Conservation (phyloP, 768 basidiomycete genomes). For the Lentinula guzmanii region DNA sequence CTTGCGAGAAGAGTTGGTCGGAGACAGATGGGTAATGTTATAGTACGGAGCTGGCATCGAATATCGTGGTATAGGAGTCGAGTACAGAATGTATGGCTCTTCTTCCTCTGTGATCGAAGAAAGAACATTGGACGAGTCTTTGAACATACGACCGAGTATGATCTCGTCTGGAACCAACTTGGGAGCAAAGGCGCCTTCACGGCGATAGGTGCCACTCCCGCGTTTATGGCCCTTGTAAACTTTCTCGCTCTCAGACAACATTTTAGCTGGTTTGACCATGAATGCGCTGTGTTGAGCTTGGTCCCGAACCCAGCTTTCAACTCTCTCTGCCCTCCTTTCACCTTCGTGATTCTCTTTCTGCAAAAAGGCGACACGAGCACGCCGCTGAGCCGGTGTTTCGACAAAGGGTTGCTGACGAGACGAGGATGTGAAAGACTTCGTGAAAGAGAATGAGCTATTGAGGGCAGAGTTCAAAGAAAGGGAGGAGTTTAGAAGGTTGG, state of each 20-base stretch:
- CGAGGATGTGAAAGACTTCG: neutral
- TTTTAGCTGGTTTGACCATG: neutral
- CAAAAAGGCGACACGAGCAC: slow-evolving; percentile 2
- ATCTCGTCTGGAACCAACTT: neutral
- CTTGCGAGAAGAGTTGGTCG: neutral
- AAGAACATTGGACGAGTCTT: neutral
- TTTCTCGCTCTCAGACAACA: neutral
- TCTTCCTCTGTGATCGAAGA: slow-evolving; percentile 1
- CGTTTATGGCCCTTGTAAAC: neutral
- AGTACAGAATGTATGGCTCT: slow-evolving; percentile 1
- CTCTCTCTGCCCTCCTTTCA: neutral
- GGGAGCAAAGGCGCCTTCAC: neutral
- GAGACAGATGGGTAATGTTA: neutral
- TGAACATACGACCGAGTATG: neutral
- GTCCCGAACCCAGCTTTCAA: slow-evolving; percentile 1
- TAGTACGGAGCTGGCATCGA: neutral
- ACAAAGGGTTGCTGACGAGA: neutral
- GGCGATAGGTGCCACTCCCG: neutral
- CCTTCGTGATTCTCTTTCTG: neutral
- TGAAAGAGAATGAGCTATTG: neutral
- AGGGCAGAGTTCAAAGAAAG: neutral
- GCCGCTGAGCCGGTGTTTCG: slow-evolving; percentile 1
- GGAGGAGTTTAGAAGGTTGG: neutral
- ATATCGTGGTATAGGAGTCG: neutral
- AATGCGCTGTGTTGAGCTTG: slow-evolving; percentile 1